Evolutionary conservation across 306 rosid genomes (phyloP).

Genomic region (Pyrus communis): DNA sequence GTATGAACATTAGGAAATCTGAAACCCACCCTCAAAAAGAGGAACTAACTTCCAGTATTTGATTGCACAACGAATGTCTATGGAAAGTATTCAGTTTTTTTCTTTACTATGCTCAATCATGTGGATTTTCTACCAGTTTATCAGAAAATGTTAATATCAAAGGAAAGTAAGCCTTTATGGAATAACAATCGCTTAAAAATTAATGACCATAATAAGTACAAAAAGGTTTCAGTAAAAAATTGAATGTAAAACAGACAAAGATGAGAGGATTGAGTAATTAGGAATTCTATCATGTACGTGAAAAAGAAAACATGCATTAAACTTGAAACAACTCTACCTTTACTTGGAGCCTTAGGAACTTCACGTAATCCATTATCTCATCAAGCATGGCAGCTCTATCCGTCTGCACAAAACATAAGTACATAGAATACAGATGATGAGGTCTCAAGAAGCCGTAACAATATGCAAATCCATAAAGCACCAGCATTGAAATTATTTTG

Average conservation of each 20-base stretch:
- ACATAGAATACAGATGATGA: not conserved
- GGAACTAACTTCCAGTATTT: slow-evolving; percentile 1
- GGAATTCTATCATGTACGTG: not conserved
- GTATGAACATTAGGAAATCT: slow-evolving; percentile 6
- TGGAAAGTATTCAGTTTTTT: not conserved
- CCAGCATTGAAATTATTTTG: slow-evolving; percentile 1
- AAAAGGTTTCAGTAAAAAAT: not conserved
- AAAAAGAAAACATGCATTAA: not conserved
- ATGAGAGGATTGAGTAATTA: not conserved
- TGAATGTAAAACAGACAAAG: not conserved
- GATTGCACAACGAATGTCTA: not conserved
- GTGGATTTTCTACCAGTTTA: not conserved
- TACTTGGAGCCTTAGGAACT: slow-evolving; percentile 94
- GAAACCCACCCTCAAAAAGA: slow-evolving; percentile 11
- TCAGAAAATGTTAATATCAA: not conserved
- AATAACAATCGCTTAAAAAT: not conserved
- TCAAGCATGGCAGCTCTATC: slow-evolving; percentile 98
- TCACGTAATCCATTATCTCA: slow-evolving; percentile 92
- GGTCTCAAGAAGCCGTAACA: not conserved
- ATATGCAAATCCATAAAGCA: not conserved
- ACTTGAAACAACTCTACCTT: slow-evolving; percentile 43
- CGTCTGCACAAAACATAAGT: slow-evolving; percentile 40
- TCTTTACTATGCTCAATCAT: not conserved
- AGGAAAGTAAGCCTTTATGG: not conserved
- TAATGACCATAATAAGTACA: not conserved